These are phyloP conservation scores for Alternaria rosae DNA, from an alignment of 2,329 filamentous ascomycete genomes.

Conservation along the genomic window DNA sequence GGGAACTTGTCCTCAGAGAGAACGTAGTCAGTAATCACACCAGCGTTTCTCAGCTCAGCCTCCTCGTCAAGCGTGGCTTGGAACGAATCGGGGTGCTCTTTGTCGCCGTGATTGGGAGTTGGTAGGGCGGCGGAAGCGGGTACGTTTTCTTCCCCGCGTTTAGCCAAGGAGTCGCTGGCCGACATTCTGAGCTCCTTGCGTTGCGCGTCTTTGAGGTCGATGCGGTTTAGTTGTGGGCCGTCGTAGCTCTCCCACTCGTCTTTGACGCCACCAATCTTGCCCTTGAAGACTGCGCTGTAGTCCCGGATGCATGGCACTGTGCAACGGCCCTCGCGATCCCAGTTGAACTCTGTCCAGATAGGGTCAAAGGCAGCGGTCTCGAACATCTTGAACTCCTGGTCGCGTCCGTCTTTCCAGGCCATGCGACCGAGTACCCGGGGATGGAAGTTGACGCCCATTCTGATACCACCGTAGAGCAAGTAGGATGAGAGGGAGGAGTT, in stretches of 20 bases:
- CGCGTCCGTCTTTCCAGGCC: constrained; percentile 63
- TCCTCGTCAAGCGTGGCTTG: constrained; percentile 52
- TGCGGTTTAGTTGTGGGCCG: constrained; percentile 51
- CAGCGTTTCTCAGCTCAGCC: constrained; percentile 50
- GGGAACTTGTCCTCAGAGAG: constrained; percentile 61
- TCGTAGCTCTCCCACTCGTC: constrained; percentile 64
- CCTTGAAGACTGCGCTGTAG: constrained; percentile 62
- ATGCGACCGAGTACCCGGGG: constrained; percentile 63
- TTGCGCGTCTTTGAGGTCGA: constrained; percentile 40
- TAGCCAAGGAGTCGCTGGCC: constrained; percentile 10
- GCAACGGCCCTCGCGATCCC: constrained; percentile 60
- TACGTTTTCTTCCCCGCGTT: constrained; percentile 31
- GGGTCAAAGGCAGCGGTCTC: constrained; percentile 65
- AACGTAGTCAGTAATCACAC: constrained; percentile 55
- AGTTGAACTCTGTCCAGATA: constrained; percentile 66
- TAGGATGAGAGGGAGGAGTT: constrained; percentile 64
- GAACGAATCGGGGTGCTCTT: constrained; percentile 49
- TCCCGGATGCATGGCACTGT: constrained; percentile 63
- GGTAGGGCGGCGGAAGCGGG: constrained; percentile 39
- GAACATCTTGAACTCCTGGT: constrained; percentile 64
- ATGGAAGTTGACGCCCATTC: constrained; percentile 67
- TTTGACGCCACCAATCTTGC: constrained; percentile 54
- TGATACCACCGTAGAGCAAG: constrained; percentile 62
- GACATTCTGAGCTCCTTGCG: constrained; percentile 35
- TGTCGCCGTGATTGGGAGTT: constrained; percentile 28